Conservation (phyloP, 179 eudicot species). For the Silene noctiflora region DNA sequence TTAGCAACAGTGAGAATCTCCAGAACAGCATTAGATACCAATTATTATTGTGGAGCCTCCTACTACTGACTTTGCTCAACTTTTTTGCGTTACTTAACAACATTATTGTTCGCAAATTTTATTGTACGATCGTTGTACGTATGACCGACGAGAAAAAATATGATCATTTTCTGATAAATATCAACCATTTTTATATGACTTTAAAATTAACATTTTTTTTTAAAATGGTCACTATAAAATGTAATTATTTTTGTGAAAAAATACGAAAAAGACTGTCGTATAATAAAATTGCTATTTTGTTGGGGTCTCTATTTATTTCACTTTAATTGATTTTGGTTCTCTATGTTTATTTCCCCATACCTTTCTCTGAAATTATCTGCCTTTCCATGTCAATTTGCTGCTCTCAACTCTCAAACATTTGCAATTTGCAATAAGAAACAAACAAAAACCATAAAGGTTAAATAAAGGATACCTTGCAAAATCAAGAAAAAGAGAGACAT, state of each 20-base stretch:
- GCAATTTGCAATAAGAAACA: constrained; percentile 4
- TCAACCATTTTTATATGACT: no score
- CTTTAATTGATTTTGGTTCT: neutral
- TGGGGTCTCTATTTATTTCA: constrained; percentile 2
- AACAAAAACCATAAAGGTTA: constrained; percentile 8
- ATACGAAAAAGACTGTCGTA: no score
- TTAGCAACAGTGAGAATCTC: constrained; percentile 53
- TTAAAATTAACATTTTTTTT: no score
- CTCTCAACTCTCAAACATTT: neutral
- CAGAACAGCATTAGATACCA: constrained; percentile 58
- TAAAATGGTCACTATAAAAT: no score
- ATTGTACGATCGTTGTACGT: no score
- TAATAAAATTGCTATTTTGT: no score
- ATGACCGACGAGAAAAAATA: no score
- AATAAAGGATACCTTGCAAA: neutral
- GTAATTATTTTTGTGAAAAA: no score
- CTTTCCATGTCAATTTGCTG: constrained; percentile 9
- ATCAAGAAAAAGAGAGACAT: neutral
- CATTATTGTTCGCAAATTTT: no score
- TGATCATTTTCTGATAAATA: no score
- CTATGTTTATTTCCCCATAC: constrained; percentile 5
- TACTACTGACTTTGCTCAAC: neutral
- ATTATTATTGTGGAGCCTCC: constrained; percentile 51
- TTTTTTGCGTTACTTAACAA: neutral
- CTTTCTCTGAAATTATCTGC: neutral